Evolutionary conservation across 1,139 yeast species (phyloP).

Genomic region (Taiozyma sp.): DNA sequence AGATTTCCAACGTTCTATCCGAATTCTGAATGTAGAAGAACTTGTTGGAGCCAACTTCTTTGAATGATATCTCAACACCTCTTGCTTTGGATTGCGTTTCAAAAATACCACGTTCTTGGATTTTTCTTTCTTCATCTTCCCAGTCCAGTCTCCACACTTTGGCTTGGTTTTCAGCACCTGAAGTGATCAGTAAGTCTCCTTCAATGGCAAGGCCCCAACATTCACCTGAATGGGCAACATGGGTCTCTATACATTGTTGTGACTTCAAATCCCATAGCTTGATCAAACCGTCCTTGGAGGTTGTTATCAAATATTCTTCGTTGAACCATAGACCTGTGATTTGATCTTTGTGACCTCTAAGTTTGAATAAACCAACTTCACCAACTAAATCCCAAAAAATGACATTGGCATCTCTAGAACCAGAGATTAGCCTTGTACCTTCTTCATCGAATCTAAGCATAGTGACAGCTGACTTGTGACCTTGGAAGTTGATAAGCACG

Average conservation of each 20-base stretch:
- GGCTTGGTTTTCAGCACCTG: slow-evolving; percentile 76
- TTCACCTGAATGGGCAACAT: slow-evolving; percentile 88
- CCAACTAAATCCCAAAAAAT: slow-evolving; percentile 94
- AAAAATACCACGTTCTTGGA: slow-evolving; percentile 58
- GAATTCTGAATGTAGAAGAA: slow-evolving; percentile 69
- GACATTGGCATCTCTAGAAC: slow-evolving; percentile 77
- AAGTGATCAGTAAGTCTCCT: slow-evolving; percentile 49
- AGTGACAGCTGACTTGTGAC: slow-evolving; percentile 78
- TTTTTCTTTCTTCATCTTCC: slow-evolving; percentile 42
- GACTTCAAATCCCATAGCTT: slow-evolving; percentile 90
- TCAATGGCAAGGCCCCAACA: slow-evolving; percentile 75
- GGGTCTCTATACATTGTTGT: slow-evolving; percentile 91
- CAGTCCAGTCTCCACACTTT: slow-evolving; percentile 66
- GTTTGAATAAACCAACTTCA: slow-evolving; percentile 81
- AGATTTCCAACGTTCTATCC: slow-evolving; percentile 78
- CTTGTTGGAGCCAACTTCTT: slow-evolving; percentile 34
- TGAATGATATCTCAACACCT: slow-evolving; percentile 57
- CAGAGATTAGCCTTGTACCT: slow-evolving; percentile 84
- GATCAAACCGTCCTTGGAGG: slow-evolving; percentile 84
- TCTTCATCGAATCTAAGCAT: slow-evolving; percentile 62
- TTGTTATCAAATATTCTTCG: slow-evolving; percentile 69
- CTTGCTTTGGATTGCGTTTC: slow-evolving; percentile 79
- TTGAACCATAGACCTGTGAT: slow-evolving; percentile 66
- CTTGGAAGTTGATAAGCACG: slow-evolving; percentile 74
- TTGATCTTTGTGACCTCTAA: slow-evolving; percentile 86